These are phyloP conservation scores for Macrocybe sp. DNA, from an alignment of 1,284 basidiomycete genomes.

Conservation along the genomic window DNA sequence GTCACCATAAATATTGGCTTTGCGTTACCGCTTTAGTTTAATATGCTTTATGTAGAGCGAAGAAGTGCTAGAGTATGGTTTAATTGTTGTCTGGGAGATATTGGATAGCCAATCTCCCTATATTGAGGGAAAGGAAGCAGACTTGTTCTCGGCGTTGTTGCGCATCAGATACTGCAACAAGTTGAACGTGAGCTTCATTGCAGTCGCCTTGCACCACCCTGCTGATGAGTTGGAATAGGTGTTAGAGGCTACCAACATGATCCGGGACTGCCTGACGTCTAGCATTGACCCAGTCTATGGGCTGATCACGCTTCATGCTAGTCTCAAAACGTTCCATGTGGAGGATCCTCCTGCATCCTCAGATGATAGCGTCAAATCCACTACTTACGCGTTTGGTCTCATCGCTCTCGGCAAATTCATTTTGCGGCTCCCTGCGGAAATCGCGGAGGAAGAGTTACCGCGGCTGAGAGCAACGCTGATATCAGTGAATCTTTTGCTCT, in stretches of 20 bases:
- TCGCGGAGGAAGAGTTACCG: slow-evolving; percentile 81
- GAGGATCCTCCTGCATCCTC: slow-evolving; percentile 38
- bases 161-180: slow-evolving; percentile 64
- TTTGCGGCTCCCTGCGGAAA: slow-evolving; percentile 70
- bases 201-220: slow-evolving; percentile 6
- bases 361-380: slow-evolving; percentile 48
- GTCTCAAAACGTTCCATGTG: slow-evolving; percentile 56
- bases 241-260: slow-evolving; percentile 72
- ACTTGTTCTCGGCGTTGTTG: slow-evolving; percentile 61
- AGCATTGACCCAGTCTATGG: slow-evolving; percentile 80
- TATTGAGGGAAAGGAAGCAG: slow-evolving; percentile 69
- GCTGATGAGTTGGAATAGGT: slow-evolving; percentile 40
- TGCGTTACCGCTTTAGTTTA: slow-evolving; percentile 12
- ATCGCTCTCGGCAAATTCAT: slow-evolving; percentile 79
- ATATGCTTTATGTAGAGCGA: slow-evolving; percentile 38
- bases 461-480: slow-evolving; percentile 66
- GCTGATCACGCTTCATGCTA: slow-evolving; percentile 72
- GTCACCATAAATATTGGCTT: slow-evolving; percentile 10
- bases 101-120: slow-evolving; percentile 60
- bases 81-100: slow-evolving; percentile 75
- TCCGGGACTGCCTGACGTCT: slow-evolving; percentile 66
- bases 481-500: slow-evolving; percentile 39
- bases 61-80: slow-evolving; percentile 63
- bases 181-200: slow-evolving; percentile 44
- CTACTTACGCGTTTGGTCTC: slow-evolving; percentile 74